These are phyloP conservation scores for Neoconidiobolus thromboides DNA, from an alignment of 371 early-diverging fungal species.

Conservation along the genomic window DNA sequence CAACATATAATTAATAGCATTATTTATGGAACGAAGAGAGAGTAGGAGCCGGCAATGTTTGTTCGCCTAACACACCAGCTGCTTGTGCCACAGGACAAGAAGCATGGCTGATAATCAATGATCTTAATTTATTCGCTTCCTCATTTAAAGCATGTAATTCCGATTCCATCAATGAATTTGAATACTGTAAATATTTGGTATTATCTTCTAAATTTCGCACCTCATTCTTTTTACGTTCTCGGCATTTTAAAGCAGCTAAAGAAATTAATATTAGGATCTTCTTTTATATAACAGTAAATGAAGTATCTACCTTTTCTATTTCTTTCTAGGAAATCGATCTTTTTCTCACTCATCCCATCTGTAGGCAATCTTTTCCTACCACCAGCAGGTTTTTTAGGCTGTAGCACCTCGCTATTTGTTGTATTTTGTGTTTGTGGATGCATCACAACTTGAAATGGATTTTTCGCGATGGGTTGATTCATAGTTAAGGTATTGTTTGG, in stretches of 20 bases:
- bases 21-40: not conserved
- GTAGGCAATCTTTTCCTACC: conserved; percentile 3
- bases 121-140: conserved; percentile 27
- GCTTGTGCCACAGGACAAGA: conserved; percentile 29
- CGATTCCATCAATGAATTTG: conserved; percentile 24
- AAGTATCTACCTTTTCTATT: conserved; percentile 1
- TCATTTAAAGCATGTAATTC: conserved; percentile 28
- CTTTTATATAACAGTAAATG: not conserved
- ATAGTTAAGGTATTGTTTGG: not conserved
- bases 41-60: not conserved
- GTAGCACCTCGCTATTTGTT: not conserved
- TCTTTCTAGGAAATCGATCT: conserved; percentile 6
- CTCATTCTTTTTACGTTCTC: conserved; percentile 47
- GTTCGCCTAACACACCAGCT: conserved; percentile 14
- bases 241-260: conserved; percentile 42
- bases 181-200: conserved; percentile 23
- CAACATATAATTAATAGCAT: no score
- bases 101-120: conserved; percentile 33
- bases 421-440: not conserved
- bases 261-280: conserved; percentile 13
- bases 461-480: not conserved
- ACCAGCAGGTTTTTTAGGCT: conserved; percentile 5
- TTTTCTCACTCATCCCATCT: conserved; percentile 2
- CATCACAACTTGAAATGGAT: not conserved
- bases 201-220: conserved; percentile 28